Conservation (phyloP, 2,329 filamentous ascomycete genomes). For the Bipolaris cookei region DNA sequence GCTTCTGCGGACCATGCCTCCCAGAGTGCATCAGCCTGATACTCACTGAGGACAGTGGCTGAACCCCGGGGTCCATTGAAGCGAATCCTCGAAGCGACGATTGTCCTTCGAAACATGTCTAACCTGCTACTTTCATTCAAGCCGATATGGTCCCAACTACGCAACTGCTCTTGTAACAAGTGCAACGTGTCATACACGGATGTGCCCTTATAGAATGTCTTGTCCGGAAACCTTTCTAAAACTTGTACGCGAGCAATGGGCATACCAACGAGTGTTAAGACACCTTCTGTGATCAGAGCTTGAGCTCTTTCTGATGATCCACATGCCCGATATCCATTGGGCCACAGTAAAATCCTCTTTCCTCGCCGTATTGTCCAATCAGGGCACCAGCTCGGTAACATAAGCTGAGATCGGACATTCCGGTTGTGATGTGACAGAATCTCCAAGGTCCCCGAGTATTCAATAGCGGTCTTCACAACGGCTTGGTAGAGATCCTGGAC, state of each 20-base stretch:
- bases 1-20: not conserved
- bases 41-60: not conserved
- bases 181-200: not conserved
- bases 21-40: not conserved
- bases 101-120: not conserved
- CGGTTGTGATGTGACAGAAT: not conserved
- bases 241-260: not conserved
- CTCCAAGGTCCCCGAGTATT: not conserved
- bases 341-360: not conserved
- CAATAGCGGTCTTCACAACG: not conserved
- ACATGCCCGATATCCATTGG: not conserved
- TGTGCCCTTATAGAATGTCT: not conserved
- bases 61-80: not conserved
- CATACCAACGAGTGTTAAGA: not conserved
- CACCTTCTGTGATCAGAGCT: not conserved
- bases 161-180: not conserved
- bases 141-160: not conserved
- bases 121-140: not conserved
- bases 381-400: not conserved
- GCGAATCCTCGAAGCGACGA: not conserved
- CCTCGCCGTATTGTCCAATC: not conserved
- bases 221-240: not conserved
- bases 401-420: not conserved
- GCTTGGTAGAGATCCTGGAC: not conserved
- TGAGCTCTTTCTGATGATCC: not conserved